phyloP scores from a whole-genome alignment of 805 yeast genomes.

The Metschnikowia henanensis region DNA sequence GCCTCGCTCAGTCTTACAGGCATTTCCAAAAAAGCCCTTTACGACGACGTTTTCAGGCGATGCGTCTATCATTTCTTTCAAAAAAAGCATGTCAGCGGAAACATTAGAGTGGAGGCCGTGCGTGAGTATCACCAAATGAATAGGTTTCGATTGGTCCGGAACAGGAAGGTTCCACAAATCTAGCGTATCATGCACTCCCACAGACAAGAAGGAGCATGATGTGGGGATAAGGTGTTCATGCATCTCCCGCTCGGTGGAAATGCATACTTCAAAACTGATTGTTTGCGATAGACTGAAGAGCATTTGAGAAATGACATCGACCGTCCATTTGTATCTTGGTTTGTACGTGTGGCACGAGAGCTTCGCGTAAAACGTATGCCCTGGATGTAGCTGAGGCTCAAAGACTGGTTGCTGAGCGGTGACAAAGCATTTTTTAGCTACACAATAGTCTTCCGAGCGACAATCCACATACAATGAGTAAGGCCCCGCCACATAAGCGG shows the following conservation, averaged over 20 bases:
- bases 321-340: conserved; percentile 64
- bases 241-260: conserved; percentile 27
- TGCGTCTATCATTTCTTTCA: conserved; percentile 76
- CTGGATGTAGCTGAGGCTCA: conserved; percentile 71
- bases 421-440: conserved; percentile 51
- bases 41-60: conserved; percentile 69
- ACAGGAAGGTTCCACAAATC: conserved; percentile 76
- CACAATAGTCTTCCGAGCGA: conserved; percentile 62
- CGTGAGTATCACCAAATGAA: conserved; percentile 81
- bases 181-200: conserved; percentile 56
- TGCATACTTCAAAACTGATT: conserved; percentile 62
- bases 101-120: conserved; percentile 93
- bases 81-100: conserved; percentile 85
- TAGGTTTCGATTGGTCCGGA: conserved; percentile 49
- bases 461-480: conserved; percentile 83
- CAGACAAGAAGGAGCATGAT: conserved; percentile 35
- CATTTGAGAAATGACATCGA: conserved; percentile 81
- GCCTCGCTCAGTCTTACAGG: conserved; percentile 87
- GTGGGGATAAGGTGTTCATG: conserved; percentile 32
- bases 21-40: conserved; percentile 81
- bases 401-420: conserved; percentile 78
- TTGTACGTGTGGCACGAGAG: conserved; percentile 64
- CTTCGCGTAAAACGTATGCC: conserved; percentile 60
- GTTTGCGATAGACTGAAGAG: conserved; percentile 67
- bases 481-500: conserved; percentile 90